A percentile compares a stretch with the other conserved stretches of the same genome.
Conservation (phyloP, 352 stramenopile species). For the Globisporangium paddicum region DNA sequence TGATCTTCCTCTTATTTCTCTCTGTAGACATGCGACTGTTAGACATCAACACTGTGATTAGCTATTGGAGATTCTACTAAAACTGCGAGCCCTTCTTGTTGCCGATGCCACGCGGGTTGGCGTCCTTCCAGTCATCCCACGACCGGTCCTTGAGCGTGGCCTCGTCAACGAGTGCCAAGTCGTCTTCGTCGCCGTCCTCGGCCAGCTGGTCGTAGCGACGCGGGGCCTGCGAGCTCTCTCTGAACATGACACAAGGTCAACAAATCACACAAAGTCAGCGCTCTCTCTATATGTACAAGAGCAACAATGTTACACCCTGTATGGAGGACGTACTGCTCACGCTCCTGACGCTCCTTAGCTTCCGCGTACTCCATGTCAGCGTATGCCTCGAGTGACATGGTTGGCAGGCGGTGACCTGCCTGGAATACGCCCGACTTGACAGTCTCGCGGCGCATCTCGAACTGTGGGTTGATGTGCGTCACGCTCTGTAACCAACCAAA, state of each 20-base stretch:
- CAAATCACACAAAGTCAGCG: conserved; percentile 4
- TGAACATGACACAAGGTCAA: conserved; percentile 17
- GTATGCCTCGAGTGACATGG: conserved; percentile 94
- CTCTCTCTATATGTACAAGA: not conserved
- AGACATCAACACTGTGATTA: not conserved
- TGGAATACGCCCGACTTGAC: conserved; percentile 91
- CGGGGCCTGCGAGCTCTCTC: conserved; percentile 47
- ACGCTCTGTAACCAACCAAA: conserved; percentile 45
- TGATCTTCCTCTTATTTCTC: too few relatives aligned
- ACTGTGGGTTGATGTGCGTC: conserved; percentile 80
- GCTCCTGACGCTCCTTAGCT: conserved; percentile 84
- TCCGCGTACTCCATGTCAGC: conserved; percentile 85
- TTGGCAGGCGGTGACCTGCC: conserved; percentile 93
- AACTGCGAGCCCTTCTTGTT: conserved; percentile 96
- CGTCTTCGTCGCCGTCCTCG: conserved; percentile 94
- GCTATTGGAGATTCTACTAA: conserved; percentile 30
- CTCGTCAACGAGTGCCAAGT: conserved; percentile 89
- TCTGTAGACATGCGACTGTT: not conserved
- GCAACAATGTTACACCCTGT: not conserved
- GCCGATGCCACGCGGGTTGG: conserved; percentile 93
- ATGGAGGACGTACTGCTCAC: conserved; percentile 45
- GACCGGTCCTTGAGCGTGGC: conserved; percentile 90
- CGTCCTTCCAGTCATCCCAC: conserved; percentile 98
- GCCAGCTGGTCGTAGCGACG: conserved; percentile 93
- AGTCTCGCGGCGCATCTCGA: conserved; percentile 87